Conservation (phyloP, 768 basidiomycete genomes). For the Russula olivacea region DNA sequence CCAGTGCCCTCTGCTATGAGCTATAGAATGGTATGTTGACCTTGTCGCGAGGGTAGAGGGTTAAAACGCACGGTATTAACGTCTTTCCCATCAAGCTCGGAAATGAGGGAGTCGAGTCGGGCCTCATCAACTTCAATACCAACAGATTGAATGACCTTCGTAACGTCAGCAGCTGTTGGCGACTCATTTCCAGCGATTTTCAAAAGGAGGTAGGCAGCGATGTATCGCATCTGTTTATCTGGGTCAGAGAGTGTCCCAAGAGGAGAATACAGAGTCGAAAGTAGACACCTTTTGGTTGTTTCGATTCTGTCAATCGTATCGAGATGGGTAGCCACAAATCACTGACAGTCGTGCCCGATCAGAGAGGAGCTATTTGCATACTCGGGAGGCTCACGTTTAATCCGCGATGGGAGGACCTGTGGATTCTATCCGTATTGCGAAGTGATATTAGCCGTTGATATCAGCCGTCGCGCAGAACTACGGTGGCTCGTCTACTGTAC, state of each 20-base stretch:
- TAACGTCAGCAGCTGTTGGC: conserved; percentile 83
- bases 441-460: conserved; percentile 21
- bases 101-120: conserved; percentile 74
- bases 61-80: conserved; percentile 58
- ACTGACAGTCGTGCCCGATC: conserved; percentile 38
- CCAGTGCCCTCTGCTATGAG: conserved; percentile 87
- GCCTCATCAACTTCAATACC: conserved; percentile 85
- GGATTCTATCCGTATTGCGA: conserved; percentile 69
- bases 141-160: conserved; percentile 76
- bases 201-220: conserved; percentile 97
- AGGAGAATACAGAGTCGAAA: not conserved
- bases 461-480: not conserved
- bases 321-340: conserved; percentile 88
- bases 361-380: conserved; percentile 1
- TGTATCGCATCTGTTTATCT: conserved; percentile 67
- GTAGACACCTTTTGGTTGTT: conserved; percentile 41
- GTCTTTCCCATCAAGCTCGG: conserved; percentile 89
- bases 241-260: not conserved
- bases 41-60: not conserved
- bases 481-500: conserved; percentile 41
- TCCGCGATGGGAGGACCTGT: conserved; percentile 88
- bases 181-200: conserved; percentile 86
- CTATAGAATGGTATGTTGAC: conserved; percentile 33
- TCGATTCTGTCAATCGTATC: conserved; percentile 31
- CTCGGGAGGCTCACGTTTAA: conserved; percentile 57